These are phyloP conservation scores for Oryza meridionalis DNA, from an alignment of 176 grass and related monocot genomes.

Conservation along the genomic window DNA sequence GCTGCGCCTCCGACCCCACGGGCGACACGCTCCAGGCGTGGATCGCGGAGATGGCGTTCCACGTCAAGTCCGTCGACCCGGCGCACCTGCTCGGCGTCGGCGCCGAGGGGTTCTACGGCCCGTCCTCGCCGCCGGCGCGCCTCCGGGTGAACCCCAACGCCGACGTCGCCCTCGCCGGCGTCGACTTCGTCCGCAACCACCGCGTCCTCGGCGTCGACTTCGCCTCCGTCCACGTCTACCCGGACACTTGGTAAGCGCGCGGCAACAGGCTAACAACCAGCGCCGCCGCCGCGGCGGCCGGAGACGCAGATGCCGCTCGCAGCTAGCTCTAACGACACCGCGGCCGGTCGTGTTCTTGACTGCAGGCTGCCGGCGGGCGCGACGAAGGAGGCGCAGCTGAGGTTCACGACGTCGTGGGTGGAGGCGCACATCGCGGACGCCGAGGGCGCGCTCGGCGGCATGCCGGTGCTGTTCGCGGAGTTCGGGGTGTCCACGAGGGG, in stretches of 20 bases:
- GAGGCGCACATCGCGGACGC: constrained; percentile 58
- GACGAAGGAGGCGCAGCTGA: constrained; percentile 32
- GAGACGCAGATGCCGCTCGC: no score
- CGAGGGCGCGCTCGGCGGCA: constrained; percentile 43
- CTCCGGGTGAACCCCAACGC: constrained; percentile 57
- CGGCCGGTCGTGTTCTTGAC: no score
- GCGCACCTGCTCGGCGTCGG: constrained; percentile 64
- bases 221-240: constrained; percentile 74
- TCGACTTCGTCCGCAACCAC: constrained; percentile 79
- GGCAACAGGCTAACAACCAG: no score
- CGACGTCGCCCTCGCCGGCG: constrained; percentile 46
- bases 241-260: constrained; percentile 62
- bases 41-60: constrained; percentile 80
- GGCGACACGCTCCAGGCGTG: constrained; percentile 67
- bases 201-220: constrained; percentile 63
- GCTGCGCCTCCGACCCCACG: constrained; percentile 61
- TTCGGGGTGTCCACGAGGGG: constrained; percentile 60
- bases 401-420: constrained; percentile 62
- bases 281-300: no score
- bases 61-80: constrained; percentile 67
- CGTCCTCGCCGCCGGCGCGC: constrained; percentile 45
- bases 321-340: no score
- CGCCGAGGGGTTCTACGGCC: constrained; percentile 71
- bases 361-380: constrained; percentile 50
- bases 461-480: constrained; percentile 71